A percentile compares a stretch with the other conserved stretches of the same genome.
Conservation (phyloP, 108 stramenopile species). For the Chaetoceros muelleri region DNA sequence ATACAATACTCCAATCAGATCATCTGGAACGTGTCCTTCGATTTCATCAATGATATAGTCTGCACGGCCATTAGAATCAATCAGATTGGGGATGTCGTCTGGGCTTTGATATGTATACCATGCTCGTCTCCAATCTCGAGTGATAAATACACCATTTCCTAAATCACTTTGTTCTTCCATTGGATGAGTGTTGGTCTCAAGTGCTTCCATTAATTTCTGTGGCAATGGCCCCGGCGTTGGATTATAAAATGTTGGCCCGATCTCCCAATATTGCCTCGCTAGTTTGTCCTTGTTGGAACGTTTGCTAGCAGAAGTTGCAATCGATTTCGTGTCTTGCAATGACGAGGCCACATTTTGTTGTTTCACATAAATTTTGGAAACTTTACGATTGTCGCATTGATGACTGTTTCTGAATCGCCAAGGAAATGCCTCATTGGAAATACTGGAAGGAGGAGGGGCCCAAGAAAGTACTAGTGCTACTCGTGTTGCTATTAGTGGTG, state of each 20-base stretch:
- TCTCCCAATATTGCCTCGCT: constrained; percentile 1
- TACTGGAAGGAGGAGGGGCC: too few relatives aligned
- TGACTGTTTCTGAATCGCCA: too few relatives aligned
- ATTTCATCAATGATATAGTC: constrained; percentile 36
- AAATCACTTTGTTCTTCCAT: constrained; percentile 23
- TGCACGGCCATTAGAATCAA: constrained; percentile 34
- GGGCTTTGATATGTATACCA: constrained; percentile 40
- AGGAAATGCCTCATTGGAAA: too few relatives aligned
- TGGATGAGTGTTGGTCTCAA: constrained; percentile 23
- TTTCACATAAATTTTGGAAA: too few relatives aligned
- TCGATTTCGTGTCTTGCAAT: too few relatives aligned
- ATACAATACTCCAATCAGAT: constrained; percentile 39
- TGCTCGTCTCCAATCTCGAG: constrained; percentile 35
- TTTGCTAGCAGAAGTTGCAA: too few relatives aligned
- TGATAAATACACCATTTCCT: constrained; percentile 28
- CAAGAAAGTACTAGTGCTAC: too few relatives aligned
- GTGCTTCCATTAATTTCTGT: constrained; percentile 8
- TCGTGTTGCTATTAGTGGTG: too few relatives aligned
- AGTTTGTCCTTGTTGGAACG: too few relatives aligned
- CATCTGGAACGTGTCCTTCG: constrained; percentile 32
- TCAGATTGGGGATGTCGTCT: constrained; percentile 12
- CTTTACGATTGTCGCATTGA: too few relatives aligned
- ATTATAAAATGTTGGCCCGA: constrained; percentile 5
- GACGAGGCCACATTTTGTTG: too few relatives aligned
- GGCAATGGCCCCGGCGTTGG: constrained; percentile 12